Base-by-base conservation (phyloP, 116 monocot species). In the Phalaenopsis hybrid region DNA sequence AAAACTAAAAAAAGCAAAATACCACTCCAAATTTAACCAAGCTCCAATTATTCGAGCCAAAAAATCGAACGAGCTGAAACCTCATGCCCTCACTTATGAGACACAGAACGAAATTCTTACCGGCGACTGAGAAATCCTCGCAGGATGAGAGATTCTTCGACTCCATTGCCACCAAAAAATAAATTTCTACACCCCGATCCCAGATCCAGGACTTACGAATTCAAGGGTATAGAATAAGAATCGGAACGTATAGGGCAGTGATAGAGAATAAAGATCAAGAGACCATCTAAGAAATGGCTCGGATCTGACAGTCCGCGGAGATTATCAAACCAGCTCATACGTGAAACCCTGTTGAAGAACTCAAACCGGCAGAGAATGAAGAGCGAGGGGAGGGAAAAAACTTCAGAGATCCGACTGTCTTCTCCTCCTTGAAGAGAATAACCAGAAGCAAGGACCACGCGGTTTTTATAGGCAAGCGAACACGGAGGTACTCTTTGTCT, bases 271-370 rank as follows among this genome's bases (percentile, higher is more conserved):
- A 83, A 83, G 73, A 83, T 79, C 67, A 83, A 43, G 68, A 83
- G 78, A 25, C 83, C 72, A 78, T 58, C 79, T 79, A 83, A 79
- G 28, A 79, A 83, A 52, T 83, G 83, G 83, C 83, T 83, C 44
- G 83, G 57, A 73, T 83, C 83, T 37, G 79, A 79, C 70, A 52
- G 44, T 37, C 79, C 72, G 52, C 83, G 83, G 52, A 83, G 78
- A 48, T 79, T 79, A 73, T 83, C 79, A 83, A 83, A 79, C 83
- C 83, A 83, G 79, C 79, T 83, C 83, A 83, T 83, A 77, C 82
- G 81, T 81, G 74, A 81, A 81, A 73, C 33, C 65, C 43, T 79
- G 55, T 10, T 44, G 58, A 79, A 74, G 59, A 75, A 76, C 58
- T 57, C 83, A 83, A 83, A 83, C 65, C 83, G 83, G 83, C 83